Evolutionary conservation across 75 land plant genomes (phyloP).

Genomic region (Chamaecyparis obtusa): DNA sequence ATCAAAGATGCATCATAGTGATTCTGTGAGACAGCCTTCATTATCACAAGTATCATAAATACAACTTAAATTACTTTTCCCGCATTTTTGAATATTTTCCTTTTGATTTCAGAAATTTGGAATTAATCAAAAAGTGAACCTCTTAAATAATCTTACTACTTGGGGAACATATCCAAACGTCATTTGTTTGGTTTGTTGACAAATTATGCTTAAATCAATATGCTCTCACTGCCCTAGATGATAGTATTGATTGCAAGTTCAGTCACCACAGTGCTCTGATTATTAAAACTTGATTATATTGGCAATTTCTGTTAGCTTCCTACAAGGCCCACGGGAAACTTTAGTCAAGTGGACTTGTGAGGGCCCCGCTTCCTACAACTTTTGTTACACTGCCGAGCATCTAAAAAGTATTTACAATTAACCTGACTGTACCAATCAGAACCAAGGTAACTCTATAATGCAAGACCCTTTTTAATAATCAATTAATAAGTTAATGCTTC

Average conservation of each 20-base stretch:
- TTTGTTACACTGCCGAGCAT: background rate
- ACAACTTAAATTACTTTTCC: background rate
- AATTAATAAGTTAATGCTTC: too few relatives aligned
- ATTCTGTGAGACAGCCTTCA: background rate
- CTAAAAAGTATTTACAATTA: background rate
- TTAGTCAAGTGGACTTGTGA: background rate
- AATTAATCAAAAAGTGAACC: background rate
- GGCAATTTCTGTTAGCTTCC: background rate
- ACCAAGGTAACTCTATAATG: too few relatives aligned
- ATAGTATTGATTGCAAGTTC: background rate
- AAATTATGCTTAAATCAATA: background rate
- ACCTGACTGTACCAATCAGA: too few relatives aligned
- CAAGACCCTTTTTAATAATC: too few relatives aligned
- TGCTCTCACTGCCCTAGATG: background rate
- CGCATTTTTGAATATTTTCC: background rate
- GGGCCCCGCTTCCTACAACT: background rate
- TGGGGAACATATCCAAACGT: background rate
- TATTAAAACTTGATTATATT: background rate
- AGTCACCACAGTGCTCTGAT: background rate
- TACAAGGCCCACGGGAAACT: background rate
- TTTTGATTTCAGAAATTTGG: background rate
- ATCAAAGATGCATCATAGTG: background rate
- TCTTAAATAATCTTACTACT: background rate
- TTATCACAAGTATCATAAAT: background rate
- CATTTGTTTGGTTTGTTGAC: background rate